Evolutionary conservation across 1,139 yeast genomes (phyloP).

Genomic region (Candida smagusa): DNA sequence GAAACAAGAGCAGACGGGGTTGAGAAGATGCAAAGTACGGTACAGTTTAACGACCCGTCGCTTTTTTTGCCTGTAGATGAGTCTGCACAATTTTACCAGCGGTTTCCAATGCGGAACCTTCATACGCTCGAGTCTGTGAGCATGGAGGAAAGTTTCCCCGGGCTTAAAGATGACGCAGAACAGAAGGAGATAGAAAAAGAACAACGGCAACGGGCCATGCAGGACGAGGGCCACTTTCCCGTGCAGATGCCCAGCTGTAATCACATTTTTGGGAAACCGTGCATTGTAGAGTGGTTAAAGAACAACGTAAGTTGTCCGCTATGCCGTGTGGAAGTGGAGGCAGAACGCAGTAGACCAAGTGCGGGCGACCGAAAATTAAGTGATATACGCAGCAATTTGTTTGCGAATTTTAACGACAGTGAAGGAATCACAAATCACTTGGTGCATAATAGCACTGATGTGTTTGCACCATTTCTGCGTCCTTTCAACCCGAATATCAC

Average conservation of each 20-base stretch:
- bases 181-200: constrained; percentile 8
- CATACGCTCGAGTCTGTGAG: constrained; percentile 21
- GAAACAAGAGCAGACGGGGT: constrained; percentile 1
- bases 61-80: constrained; percentile 39
- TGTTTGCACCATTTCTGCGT: constrained; percentile 32
- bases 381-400: constrained; percentile 10
- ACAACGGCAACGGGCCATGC: constrained; percentile 12
- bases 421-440: constrained; percentile 24
- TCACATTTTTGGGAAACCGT: constrained; percentile 41
- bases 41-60: constrained; percentile 34
- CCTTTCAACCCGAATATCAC: constrained; percentile 38
- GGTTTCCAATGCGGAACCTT: constrained; percentile 35
- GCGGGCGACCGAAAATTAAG: constrained; percentile 15
- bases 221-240: constrained; percentile 31
- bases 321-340: constrained; percentile 41
- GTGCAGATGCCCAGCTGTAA: constrained; percentile 45
- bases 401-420: constrained; percentile 12
- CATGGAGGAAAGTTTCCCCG: constrained; percentile 33
- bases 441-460: constrained; percentile 32
- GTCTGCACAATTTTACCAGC: constrained; percentile 24
- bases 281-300: constrained; percentile 44
- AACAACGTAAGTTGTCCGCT: constrained; percentile 43
- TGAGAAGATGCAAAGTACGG: constrained; percentile 4
- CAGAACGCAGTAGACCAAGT: constrained; percentile 13
- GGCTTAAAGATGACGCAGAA: constrained; percentile 19